A percentile compares a stretch with the other conserved stretches of the same genome.
These are phyloP conservation scores for Tylopilus rubrobrunneus DNA, from an alignment of 768 basidiomycete species.

Conservation along the genomic window DNA sequence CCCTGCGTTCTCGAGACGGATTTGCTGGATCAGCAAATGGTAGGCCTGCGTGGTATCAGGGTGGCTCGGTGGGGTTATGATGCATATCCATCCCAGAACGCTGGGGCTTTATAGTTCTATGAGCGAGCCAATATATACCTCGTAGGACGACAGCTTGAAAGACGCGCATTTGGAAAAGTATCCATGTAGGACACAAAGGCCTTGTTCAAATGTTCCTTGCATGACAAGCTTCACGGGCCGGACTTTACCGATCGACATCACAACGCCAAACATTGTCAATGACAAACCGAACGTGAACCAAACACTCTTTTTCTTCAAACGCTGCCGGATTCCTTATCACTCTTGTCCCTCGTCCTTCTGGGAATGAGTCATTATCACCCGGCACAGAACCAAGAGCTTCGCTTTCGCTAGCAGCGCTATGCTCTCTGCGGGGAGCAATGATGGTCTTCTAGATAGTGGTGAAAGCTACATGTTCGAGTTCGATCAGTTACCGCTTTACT, in stretches of 20 bases:
- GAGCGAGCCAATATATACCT: too few relatives aligned
- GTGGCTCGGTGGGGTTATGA: neutral
- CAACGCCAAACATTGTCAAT: constrained; percentile 10
- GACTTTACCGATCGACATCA: constrained; percentile 17
- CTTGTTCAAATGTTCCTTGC: too few relatives aligned
- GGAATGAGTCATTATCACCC: constrained; percentile 26
- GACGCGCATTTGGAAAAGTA: neutral
- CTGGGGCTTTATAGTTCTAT: neutral
- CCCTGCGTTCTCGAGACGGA: neutral
- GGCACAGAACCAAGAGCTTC: constrained; percentile 57
- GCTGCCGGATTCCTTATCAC: constrained; percentile 31
- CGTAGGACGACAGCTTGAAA: too few relatives aligned
- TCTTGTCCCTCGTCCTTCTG: constrained; percentile 13
- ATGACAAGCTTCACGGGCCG: neutral
- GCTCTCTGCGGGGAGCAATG: constrained; percentile 45
- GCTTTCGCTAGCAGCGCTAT: constrained; percentile 75
- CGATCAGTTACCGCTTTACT: too few relatives aligned
- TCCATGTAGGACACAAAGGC: neutral
- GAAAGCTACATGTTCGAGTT: constrained; percentile 46
- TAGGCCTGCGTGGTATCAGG: too few relatives aligned
- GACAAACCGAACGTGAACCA: constrained; percentile 6
- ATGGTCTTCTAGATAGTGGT: constrained; percentile 77
- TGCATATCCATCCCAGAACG: constrained; percentile 3
- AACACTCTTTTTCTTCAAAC: neutral
- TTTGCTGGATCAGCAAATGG: neutral